Conservation (phyloP, 1,284 basidiomycete species). For the Meira miltonrushii region DNA sequence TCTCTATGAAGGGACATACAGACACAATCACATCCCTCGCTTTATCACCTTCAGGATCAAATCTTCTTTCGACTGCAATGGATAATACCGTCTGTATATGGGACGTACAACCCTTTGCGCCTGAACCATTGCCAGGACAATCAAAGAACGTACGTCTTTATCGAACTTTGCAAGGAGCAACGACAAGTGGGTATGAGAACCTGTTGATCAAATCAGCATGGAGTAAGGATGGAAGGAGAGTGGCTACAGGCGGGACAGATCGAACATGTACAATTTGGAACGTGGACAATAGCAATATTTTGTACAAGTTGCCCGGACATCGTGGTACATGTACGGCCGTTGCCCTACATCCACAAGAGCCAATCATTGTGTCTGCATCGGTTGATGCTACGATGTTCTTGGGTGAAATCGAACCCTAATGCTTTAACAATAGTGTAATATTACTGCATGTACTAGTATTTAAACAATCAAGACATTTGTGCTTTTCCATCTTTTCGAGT, state of each 20-base stretch:
- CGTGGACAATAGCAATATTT: conserved; percentile 1
- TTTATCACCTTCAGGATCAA: conserved; percentile 46
- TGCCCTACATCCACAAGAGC: conserved; percentile 48
- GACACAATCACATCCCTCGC: conserved; percentile 42
- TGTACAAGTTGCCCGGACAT: conserved; percentile 43
- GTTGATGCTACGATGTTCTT: conserved; percentile 44
- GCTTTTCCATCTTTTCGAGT: background rate
- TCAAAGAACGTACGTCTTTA: conserved; percentile 32
- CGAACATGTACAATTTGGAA: conserved; percentile 48
- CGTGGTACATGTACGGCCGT: conserved; percentile 49
- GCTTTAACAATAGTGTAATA: background rate
- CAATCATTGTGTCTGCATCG: conserved; percentile 41
- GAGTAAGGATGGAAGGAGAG: conserved; percentile 41
- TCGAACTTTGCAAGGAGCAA: conserved; percentile 42
- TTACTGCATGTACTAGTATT: background rate
- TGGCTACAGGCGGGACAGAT: conserved; percentile 44
- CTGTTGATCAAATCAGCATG: conserved; percentile 37
- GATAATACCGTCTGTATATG: conserved; percentile 49
- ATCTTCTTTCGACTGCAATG: conserved; percentile 39
- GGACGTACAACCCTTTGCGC: conserved; percentile 52
- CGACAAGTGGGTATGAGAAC: conserved; percentile 44
- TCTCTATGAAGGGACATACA: conserved; percentile 36
- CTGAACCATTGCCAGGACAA: conserved; percentile 32
- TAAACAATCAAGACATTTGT: background rate
- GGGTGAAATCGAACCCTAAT: conserved; percentile 36